Evolutionary conservation across 805 yeast genomes (phyloP).

Genomic region (Starmerella cellae): DNA sequence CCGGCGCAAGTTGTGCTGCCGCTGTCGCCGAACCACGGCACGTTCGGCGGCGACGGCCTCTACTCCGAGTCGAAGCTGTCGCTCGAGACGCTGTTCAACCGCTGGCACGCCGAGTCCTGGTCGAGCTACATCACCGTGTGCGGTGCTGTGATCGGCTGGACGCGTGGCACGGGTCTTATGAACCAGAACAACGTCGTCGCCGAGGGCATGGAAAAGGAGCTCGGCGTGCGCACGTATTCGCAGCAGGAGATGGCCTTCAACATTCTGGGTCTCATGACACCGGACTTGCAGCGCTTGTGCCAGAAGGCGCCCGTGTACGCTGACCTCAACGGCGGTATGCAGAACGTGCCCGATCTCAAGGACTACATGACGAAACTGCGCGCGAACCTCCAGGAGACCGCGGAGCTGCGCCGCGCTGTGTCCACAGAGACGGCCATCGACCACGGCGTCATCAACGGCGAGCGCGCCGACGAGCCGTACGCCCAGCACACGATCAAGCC

Average conservation of each 20-base stretch:
- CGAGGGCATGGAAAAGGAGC: slow-evolving; percentile 77
- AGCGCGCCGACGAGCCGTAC: slow-evolving; percentile 74
- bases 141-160: slow-evolving; percentile 99
- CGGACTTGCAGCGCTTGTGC: slow-evolving; percentile 69
- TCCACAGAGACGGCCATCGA: slow-evolving; percentile 87
- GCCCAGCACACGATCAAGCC: slow-evolving; percentile 69
- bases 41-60: slow-evolving; percentile 95
- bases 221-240: slow-evolving; percentile 95
- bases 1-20: slow-evolving; percentile 98
- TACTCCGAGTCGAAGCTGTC: slow-evolving; percentile 96
- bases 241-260: slow-evolving; percentile 99
- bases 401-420: slow-evolving; percentile 91
- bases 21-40: slow-evolving; percentile 97
- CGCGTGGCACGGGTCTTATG: slow-evolving; percentile 99
- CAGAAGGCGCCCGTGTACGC: slow-evolving; percentile 95
- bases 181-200: slow-evolving; percentile 93
- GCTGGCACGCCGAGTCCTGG: slow-evolving; percentile 99
- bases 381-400: slow-evolving; percentile 54
- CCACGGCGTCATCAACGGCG: slow-evolving; percentile 74
- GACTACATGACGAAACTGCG: slow-evolving; percentile 73
- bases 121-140: slow-evolving; percentile 82
- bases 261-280: slow-evolving; percentile 83
- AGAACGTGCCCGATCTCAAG: slow-evolving; percentile 80
- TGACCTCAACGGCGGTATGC: slow-evolving; percentile 97
- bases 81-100: slow-evolving; percentile 90